Evolutionary conservation across 2,329 filamentous ascomycete species (phyloP), one percentile per base, ranked within the genome.

Genomic region (Talaromyces sp.): DNA sequence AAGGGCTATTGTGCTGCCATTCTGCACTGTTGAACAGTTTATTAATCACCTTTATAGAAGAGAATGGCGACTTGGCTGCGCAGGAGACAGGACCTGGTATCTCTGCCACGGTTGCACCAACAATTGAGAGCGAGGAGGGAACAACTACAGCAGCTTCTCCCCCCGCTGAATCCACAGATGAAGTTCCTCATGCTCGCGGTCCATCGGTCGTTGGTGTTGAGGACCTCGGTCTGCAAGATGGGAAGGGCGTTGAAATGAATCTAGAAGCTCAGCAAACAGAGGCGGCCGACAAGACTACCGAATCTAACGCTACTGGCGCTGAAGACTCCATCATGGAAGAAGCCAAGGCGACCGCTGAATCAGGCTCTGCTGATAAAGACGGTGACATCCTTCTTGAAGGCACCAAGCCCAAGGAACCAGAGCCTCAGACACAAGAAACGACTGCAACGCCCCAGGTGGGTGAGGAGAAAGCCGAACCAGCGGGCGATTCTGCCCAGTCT

Each of bases 181-280:
- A 85, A 47, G 65, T 75, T 2, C 90, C 91, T 4, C 91, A 96
- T 72, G 91, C 89, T 0, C 82, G 91, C 36, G 93, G 93, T 0
- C 94, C 94, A 0, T 85, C 90, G 27, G 82, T 90, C 62, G 88
- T 97, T 46, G 93, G 92, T 4, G 85, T 91, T 54, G 86, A 90
- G 62, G 94, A 99, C 68, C 88, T 90, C 60, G 94, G 94, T 0
- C 86, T 89, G 9, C 92, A 90, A 72, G 76, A 73, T 49, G 76
- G 76, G n/a, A 73, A 73, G 51, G 75, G 74, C 2, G 65, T 78
- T n/a, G 66, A 77, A 54, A 69, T 78, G 68, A 66, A 64, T 3
- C 68, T 77, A 45, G 54, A 60, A 8, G 55, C 48, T 10, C 47
- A 47, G 16, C 46, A 50, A 35, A 49, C 42, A 35, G 22, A 47